A percentile compares a stretch with the other conserved stretches of the same genome.
Conservation (phyloP, 805 yeast genomes). For the Yarrowia sp. region DNA sequence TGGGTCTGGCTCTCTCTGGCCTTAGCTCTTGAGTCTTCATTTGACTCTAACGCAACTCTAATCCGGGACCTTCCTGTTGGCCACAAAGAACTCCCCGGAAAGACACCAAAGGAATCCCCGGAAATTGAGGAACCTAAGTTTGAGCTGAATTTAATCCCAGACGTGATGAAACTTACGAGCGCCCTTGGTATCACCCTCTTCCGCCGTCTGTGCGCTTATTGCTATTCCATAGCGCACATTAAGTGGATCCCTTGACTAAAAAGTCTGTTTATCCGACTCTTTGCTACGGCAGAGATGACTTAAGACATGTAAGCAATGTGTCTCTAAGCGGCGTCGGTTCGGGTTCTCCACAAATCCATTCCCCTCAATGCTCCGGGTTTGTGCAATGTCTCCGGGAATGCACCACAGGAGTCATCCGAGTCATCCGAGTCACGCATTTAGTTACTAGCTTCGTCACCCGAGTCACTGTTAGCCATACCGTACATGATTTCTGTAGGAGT, state of each 20-base stretch:
- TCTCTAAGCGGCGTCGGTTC: too few relatives aligned
- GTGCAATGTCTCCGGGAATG: too few relatives aligned
- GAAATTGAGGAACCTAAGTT: conserved; percentile 8
- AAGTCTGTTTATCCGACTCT: not conserved
- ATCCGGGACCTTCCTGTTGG: too few relatives aligned
- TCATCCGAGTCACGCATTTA: not conserved
- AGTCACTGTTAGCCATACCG: not conserved
- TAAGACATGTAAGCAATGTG: too few relatives aligned
- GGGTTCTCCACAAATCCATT: too few relatives aligned
- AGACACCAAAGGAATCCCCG: conserved; percentile 32
- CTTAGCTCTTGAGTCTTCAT: conserved; percentile 10
- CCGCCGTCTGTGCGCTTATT: not conserved
- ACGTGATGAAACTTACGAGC: conserved; percentile 24
- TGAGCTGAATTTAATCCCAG: not conserved
- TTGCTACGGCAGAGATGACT: too few relatives aligned
- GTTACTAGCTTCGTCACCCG: not conserved
- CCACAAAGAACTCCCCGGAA: conserved; percentile 21
- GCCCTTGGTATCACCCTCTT: not conserved
- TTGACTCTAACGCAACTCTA: conserved; percentile 1
- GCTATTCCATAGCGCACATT: not conserved
- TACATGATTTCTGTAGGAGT: not conserved
- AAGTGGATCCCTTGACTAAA: conserved; percentile 15
- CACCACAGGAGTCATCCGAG: conserved; percentile 21
- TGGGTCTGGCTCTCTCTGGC: not conserved
- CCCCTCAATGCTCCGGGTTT: too few relatives aligned